Base-by-base conservation (phyloP, 2,329 filamentous ascomycete genomes). In the Pseudohalonectria lignicola region DNA sequence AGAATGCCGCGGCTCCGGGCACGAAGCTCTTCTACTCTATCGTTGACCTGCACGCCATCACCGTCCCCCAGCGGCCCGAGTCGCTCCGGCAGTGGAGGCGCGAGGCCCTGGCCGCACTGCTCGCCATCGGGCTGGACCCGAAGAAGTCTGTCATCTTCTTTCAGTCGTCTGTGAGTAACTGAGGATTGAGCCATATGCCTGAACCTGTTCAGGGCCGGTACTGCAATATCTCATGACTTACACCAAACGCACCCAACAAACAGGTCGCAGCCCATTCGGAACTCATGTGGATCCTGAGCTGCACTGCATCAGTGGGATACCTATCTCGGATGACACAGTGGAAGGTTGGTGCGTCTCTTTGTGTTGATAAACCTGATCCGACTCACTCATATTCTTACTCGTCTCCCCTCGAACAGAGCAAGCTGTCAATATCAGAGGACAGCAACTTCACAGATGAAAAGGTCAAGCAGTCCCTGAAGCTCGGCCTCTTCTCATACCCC, bases 241-340 rank as follows among this genome's bases (percentile, higher is more conserved):
- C n/a, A n/a, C n/a, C n/a, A n/a, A n/a, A n/a, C n/a, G n/a, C n/a
- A n/a, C n/a, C n/a, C n/a, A n/a, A n/a, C n/a, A n/a, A n/a, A n/a
- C 34, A 85, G 76, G 79, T 88, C 2, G 68, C 78, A 15, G 79
- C 80, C 34, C 92, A 96, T 61, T 66, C 83, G 4, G 88, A 96
- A 59, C 70, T 98, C 45, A 94, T 94, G 84, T 98, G 92, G 92
- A 87, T 96, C 53, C 63, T 98, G 44, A 90, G 86, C 53, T 95
- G 88, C 47, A 83, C 84, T 37, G 85, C 92, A 18, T 90, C 85
- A 5, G 87, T 92, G 59, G 92, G 92, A 29, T 94, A 94, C 60
- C 66, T 98, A n/a, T 82, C 82, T 9, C 73, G 92, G n/a, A 98
- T 98, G 92, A 96, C 92, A 20, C 92, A 96, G 60, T 98, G 92